Conservation (phyloP, 495 filamentous ascomycete species). For the Penicillium samsonianum region DNA sequence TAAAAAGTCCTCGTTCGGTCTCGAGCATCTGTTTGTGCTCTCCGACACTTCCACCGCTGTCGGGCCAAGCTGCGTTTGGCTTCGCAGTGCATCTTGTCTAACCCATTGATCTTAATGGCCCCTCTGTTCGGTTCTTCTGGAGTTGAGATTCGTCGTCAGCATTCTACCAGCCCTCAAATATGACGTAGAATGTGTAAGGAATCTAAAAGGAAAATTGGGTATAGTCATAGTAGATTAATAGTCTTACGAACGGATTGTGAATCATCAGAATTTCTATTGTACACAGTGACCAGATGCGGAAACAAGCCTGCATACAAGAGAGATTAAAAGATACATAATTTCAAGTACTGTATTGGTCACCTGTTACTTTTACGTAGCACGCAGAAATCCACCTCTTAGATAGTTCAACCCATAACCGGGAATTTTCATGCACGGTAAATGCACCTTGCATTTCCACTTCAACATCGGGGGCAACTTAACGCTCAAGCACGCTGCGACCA, state of each 20-base stretch:
- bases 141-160: conserved; percentile 8
- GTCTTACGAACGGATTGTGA: background rate
- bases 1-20: conserved; percentile 3
- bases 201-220: background rate
- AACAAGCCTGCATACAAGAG: background rate
- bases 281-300: background rate
- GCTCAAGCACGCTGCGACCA: conserved; percentile 21
- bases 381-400: background rate
- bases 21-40: conserved; percentile 18
- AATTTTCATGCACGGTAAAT: background rate
- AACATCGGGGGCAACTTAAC: background rate
- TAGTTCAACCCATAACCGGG: too few species aligned
- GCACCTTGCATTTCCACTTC: background rate
- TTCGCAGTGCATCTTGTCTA: background rate
- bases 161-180: conserved; percentile 1
- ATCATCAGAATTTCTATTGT: background rate
- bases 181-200: background rate
- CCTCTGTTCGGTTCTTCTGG: background rate
- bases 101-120: background rate
- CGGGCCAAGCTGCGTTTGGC: conserved; percentile 1
- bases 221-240: background rate
- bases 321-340: background rate
- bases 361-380: background rate
- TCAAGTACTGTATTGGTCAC: background rate
- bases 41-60: conserved; percentile 15